These are phyloP conservation scores for Acanthamoeba royreba DNA, from an alignment of 208 protist species.

Conservation along the genomic window DNA sequence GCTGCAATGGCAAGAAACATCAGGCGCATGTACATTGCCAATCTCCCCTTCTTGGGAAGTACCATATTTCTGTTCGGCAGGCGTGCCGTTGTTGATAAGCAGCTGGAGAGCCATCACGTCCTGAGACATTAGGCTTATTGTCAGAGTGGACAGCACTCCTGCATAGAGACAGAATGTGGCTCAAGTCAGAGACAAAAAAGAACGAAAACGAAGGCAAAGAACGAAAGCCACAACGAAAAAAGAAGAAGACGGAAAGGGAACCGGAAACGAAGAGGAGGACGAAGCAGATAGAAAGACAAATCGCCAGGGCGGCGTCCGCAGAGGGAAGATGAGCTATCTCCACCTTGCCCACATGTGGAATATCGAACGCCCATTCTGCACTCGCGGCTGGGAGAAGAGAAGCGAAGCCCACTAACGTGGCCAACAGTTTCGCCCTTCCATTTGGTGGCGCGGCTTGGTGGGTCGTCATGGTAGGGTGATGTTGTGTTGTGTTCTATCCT, in stretches of 20 bases:
- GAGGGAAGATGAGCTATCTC: not conserved
- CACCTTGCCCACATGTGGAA: not conserved
- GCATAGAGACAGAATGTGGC: not conserved
- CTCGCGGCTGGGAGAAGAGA: not conserved
- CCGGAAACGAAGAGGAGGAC: not conserved
- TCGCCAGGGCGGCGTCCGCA: not conserved
- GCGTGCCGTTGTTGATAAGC: slow-evolving; percentile 47
- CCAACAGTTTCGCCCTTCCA: not conserved
- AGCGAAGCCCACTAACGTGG: not conserved
- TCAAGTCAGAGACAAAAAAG: not conserved
- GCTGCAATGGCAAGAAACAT: slow-evolving; percentile 6
- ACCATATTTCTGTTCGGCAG: slow-evolving; percentile 48
- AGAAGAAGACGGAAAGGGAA: not conserved
- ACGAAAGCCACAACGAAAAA: not conserved
- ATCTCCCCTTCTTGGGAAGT: not conserved
- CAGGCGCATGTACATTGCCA: not conserved
- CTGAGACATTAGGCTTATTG: slow-evolving; percentile 71
- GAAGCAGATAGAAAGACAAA: not conserved
- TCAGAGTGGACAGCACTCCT: slow-evolving; percentile 67
- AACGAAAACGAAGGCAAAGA: not conserved
- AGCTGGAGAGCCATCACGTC: slow-evolving; percentile 57
- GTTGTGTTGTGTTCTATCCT: too few species aligned
- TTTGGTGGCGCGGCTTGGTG: not conserved
- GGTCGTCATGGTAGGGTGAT: not conserved
- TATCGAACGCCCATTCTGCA: not conserved